Evolutionary conservation across 2,329 filamentous ascomycete species (phyloP).

Genomic region (Endoconidiophora polonica): DNA sequence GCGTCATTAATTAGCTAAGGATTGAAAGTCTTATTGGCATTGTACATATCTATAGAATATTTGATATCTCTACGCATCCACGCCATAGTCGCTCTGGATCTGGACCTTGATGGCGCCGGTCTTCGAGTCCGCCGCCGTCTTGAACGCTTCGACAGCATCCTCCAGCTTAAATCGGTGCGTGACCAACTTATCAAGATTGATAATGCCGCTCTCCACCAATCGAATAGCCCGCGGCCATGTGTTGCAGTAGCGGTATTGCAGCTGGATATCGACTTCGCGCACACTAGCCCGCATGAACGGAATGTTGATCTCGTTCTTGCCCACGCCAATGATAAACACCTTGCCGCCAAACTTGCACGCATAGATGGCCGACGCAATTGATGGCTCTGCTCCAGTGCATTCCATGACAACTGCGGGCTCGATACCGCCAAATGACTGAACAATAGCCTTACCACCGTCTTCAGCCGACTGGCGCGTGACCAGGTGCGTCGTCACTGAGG

Average conservation of each 20-base stretch:
- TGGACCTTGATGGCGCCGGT: conserved; percentile 96
- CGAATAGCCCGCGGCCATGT: conserved; percentile 91
- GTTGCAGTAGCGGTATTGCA: conserved; percentile 93
- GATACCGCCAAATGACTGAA: conserved; percentile 51
- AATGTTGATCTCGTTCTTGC: conserved; percentile 86
- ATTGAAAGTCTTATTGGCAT: too few species aligned
- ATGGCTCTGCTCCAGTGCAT: conserved; percentile 88
- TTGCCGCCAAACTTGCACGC: conserved; percentile 88
- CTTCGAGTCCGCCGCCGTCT: conserved; percentile 72
- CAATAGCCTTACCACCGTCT: conserved; percentile 54
- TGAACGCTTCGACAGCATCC: conserved; percentile 77
- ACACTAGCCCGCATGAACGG: conserved; percentile 90
- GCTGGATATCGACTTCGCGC: conserved; percentile 83
- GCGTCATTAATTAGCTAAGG: too few species aligned
- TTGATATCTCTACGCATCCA: conserved; percentile 3
- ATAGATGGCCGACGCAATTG: conserved; percentile 73
- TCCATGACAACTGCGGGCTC: conserved; percentile 74
- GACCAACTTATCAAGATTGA: conserved; percentile 67
- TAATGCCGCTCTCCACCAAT: conserved; percentile 65
- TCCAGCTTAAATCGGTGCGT: conserved; percentile 78
- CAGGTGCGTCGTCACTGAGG: conserved; percentile 64
- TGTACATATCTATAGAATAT: too few species aligned
- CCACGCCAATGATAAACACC: conserved; percentile 91
- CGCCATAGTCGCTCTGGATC: conserved; percentile 48
- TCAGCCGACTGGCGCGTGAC: conserved; percentile 51